Base-by-base conservation (phyloP, 73 alveolate species). In the Paramecium bursaria region DNA sequence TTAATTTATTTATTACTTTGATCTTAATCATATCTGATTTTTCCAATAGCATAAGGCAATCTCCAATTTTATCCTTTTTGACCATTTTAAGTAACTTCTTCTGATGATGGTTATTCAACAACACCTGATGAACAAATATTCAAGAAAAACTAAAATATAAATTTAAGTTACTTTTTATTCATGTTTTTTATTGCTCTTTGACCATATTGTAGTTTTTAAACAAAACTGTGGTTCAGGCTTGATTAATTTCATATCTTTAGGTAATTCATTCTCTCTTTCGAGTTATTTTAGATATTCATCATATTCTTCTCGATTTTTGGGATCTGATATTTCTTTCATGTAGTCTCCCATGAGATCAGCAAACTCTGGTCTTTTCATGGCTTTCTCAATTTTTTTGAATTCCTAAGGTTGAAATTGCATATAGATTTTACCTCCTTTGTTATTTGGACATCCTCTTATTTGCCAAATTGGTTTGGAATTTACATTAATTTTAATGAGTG, bases 301-400 rank as follows among this genome's bases (percentile, higher is more conserved):
- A 27, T 95, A 88, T 89, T 97, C 99, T 52, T 89, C 95, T 50
- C 91, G 88, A 82, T 95, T 92, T 33, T 97, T 95, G 14, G 99
- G 99, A 85, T 97, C 99, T 17, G 99, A 97, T 30, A 97, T 96
- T 88, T 97, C 99, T 10, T 95, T 87, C 60, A 97, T 87, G 74
- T 97, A 97, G 48, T 96, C 99, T 54, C 91, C 94, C 95, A 97
- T 86, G 88, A 97, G 67, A 9, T 90, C 95, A 9, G 86, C 55
- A 74, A 97, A 97, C 87, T 97, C 98, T 1, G 97, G 97, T 46
- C 90, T 86, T 74, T 96, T 96, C 96, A 97, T 93, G 15, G 99
- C 99, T 33, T 76, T 87, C 26, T 87, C 88, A 39, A 94, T 90
- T 42, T 91, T 86, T 54, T 87, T 90, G 82, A 92, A 50, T 77